Evolutionary conservation across 495 filamentous ascomycete species (phyloP).

Genomic region (Xylaria longipes): DNA sequence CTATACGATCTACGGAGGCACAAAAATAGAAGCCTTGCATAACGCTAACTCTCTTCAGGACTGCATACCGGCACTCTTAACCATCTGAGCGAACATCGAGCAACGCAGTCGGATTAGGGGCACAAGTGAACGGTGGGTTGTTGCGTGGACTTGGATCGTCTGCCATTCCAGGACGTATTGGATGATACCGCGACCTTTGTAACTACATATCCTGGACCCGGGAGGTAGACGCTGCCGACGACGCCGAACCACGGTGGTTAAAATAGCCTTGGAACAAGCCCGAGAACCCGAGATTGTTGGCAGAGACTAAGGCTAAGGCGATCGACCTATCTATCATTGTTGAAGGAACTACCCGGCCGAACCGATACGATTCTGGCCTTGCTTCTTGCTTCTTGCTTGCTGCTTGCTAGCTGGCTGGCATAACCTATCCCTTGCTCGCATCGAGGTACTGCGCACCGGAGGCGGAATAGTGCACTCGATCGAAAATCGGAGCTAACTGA

Average conservation of each 20-base stretch:
- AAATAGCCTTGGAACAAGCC: constrained; percentile 7
- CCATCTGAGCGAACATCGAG: neutral
- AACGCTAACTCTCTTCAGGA: constrained; percentile 1
- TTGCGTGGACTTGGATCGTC: neutral
- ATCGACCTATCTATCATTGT: neutral
- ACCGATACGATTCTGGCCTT: neutral
- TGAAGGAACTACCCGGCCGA: neutral
- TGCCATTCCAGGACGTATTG: neutral
- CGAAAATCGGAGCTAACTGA: constrained; percentile 12
- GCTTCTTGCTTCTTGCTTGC: too few relatives aligned
- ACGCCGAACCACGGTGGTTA: neutral
- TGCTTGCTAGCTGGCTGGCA: neutral
- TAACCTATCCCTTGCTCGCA: neutral
- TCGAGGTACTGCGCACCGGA: neutral
- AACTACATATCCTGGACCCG: neutral
- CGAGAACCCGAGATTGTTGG: constrained; percentile 9
- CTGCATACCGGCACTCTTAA: neutral
- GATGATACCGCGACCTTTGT: neutral
- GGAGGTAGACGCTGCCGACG: constrained; percentile 3
- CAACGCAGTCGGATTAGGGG: neutral
- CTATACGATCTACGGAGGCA: neutral
- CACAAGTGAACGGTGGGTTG: neutral
- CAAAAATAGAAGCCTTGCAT: neutral
- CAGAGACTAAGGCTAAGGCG: neutral
- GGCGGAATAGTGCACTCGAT: constrained; percentile 4